Percentiles rank a stretch among this genome's conserved stretches.
Conservation (phyloP, 352 stramenopile species). For the Pseudoperonospora humuli region DNA sequence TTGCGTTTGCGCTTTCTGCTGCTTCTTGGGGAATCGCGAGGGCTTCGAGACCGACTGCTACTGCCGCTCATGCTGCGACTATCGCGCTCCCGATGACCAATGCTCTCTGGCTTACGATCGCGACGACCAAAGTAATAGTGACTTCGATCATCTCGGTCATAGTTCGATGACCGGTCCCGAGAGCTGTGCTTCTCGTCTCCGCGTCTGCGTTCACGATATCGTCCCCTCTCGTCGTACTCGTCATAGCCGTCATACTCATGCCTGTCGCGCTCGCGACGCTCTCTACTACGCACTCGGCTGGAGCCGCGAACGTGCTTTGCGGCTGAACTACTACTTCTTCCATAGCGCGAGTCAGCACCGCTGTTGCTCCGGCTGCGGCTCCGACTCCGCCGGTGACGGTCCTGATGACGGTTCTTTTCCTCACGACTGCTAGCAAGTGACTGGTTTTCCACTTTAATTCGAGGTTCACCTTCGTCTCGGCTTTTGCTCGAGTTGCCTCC, state of each 20-base stretch:
- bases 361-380: conserved; percentile 19
- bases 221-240: conserved; percentile 26
- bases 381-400: conserved; percentile 19
- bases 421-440: conserved; percentile 13
- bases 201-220: conserved; percentile 24
- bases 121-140: conserved; percentile 28
- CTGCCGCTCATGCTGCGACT: conserved; percentile 35
- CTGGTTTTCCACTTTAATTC: conserved; percentile 28
- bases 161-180: conserved; percentile 20
- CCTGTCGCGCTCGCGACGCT: conserved; percentile 20
- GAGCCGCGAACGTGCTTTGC: conserved; percentile 15
- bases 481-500: conserved; percentile 11
- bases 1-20: conserved; percentile 34
- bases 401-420: conserved; percentile 14
- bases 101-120: conserved; percentile 16
- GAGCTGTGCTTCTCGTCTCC: conserved; percentile 23
- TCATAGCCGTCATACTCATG: conserved; percentile 35
- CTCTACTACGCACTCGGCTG: conserved; percentile 15
- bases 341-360: conserved; percentile 5
- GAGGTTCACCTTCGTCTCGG: conserved; percentile 18
- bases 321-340: conserved; percentile 3
- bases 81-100: conserved; percentile 10
- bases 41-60: conserved; percentile 31
- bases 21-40: conserved; percentile 16
- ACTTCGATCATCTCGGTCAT: conserved; percentile 23